phyloP scores from a whole-genome alignment of 2,329 filamentous ascomycete genomes.

The Claviceps spartinae region DNA sequence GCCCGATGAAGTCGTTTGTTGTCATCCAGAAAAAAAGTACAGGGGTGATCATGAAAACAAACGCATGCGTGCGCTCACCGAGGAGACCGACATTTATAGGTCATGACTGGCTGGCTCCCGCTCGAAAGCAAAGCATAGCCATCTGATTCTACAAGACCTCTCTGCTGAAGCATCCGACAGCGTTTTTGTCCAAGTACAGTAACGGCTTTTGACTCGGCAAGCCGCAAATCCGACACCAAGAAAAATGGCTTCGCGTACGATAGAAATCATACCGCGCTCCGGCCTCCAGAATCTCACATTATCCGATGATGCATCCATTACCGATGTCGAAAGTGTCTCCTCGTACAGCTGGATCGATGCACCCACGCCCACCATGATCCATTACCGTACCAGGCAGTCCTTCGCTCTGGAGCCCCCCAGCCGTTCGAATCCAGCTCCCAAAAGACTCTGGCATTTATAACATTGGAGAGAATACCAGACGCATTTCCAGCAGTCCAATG shows the following conservation, averaged over 20 bases:
- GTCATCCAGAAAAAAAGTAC: no score
- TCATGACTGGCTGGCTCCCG: no score
- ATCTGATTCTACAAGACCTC: no score
- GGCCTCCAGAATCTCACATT: neutral
- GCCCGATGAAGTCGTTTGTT: no score
- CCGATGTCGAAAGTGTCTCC: conserved; percentile 24
- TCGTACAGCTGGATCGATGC: conserved; percentile 38
- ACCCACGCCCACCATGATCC: conserved; percentile 21
- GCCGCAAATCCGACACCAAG: neutral
- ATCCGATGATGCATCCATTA: conserved; percentile 14
- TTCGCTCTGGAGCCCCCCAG: conserved; percentile 21
- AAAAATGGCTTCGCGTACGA: neutral
- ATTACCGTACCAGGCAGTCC: conserved; percentile 30
- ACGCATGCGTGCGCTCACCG: no score
- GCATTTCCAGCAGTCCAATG: conserved; percentile 27
- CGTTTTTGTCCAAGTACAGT: no score
- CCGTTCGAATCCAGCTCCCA: conserved; percentile 11
- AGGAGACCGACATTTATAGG: no score
- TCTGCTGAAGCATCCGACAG: no score
- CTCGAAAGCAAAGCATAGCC: no score
- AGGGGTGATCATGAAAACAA: no score
- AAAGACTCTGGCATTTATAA: conserved; percentile 28
- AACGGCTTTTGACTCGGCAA: neutral
- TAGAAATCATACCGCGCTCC: neutral
- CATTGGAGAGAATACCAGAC: conserved; percentile 31